phyloP scores from a whole-genome alignment of 2,329 filamentous ascomycete species.

The Graphilbum sp. region DNA sequence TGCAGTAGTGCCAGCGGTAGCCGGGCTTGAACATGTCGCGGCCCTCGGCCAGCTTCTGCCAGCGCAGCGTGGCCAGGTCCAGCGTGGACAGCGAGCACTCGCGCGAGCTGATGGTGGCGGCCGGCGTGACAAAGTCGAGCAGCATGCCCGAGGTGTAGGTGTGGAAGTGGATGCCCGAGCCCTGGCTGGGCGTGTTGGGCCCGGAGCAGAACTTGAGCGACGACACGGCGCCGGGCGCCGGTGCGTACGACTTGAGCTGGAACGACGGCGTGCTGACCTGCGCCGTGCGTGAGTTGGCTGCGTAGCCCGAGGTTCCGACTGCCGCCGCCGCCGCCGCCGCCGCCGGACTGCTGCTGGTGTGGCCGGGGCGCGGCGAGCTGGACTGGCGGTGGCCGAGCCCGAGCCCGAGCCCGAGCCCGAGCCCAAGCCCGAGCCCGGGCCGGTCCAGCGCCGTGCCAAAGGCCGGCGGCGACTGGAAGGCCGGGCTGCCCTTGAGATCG shows the following conservation, averaged over 20 bases:
- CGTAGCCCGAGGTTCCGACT: constrained; percentile 46
- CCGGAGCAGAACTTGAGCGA: constrained; percentile 82
- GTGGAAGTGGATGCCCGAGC: constrained; percentile 87
- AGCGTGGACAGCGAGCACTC: constrained; percentile 85
- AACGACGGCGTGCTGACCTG: constrained; percentile 52
- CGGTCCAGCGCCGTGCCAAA: constrained; percentile 33
- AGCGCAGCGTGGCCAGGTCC: constrained; percentile 72
- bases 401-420: too few relatives aligned
- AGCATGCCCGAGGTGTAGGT: constrained; percentile 85
- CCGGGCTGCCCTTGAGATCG: constrained; percentile 78
- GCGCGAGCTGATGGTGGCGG: constrained; percentile 67
- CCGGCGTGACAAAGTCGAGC: constrained; percentile 86
- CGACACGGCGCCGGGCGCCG: constrained; percentile 76
- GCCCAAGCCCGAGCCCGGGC: background rate
- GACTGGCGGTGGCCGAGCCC: constrained; percentile 23
- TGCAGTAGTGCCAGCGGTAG: constrained; percentile 98
- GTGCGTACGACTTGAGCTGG: constrained; percentile 56
- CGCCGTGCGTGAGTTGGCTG: constrained; percentile 49
- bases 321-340: constrained; percentile 15
- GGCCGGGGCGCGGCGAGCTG: too few relatives aligned
- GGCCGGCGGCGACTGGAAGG: constrained; percentile 55
- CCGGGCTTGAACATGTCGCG: constrained; percentile 80
- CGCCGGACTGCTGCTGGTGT: background rate
- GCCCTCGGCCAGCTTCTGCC: constrained; percentile 90
- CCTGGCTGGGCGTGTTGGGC: constrained; percentile 70